Percentiles rank a stretch among this genome's conserved stretches.
Evolutionary conservation across 2,329 filamentous ascomycete species (phyloP).

Genomic region (Talaromyces pinophilus): DNA sequence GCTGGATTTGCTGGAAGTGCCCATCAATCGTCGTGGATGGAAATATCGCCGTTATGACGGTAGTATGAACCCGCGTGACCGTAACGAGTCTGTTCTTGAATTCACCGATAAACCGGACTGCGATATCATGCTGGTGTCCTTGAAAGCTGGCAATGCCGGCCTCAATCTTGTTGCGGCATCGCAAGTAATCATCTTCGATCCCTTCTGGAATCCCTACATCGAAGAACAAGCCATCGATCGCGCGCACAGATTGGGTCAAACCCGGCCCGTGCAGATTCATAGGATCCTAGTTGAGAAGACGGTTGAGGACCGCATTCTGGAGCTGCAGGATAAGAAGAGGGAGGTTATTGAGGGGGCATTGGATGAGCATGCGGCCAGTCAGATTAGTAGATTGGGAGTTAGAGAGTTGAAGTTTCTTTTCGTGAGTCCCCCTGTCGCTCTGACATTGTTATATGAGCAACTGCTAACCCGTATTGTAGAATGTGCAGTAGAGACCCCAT

Average conservation of each 20-base stretch:
- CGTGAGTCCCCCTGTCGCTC: constrained; percentile 35
- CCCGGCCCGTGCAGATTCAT: constrained; percentile 72
- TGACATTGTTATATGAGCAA: not conserved
- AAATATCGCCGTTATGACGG: constrained; percentile 73
- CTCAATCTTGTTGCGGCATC: constrained; percentile 82
- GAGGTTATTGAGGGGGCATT: constrained; percentile 75
- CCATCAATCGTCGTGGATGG: constrained; percentile 61
- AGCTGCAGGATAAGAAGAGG: constrained; percentile 76
- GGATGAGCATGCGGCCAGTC: constrained; percentile 70
- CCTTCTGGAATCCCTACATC: constrained; percentile 92
- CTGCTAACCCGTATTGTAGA: not conserved
- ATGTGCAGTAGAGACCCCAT: constrained; percentile 7
- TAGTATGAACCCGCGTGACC: constrained; percentile 66
- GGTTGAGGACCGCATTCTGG: constrained; percentile 83
- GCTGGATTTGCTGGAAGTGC: constrained; percentile 74
- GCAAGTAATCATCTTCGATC: constrained; percentile 86
- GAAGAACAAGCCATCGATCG: constrained; percentile 92
- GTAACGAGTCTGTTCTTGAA: constrained; percentile 66
- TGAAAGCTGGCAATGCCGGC: constrained; percentile 81
- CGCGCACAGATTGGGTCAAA: constrained; percentile 83
- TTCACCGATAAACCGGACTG: constrained; percentile 64
- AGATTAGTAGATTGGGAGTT: constrained; percentile 65
- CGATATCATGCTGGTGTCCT: constrained; percentile 73
- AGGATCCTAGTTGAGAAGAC: constrained; percentile 74
- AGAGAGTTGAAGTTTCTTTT: constrained; percentile 73